phyloP scores from a whole-genome alignment of 441 rosid species.

The Syzygium syzygioides region DNA sequence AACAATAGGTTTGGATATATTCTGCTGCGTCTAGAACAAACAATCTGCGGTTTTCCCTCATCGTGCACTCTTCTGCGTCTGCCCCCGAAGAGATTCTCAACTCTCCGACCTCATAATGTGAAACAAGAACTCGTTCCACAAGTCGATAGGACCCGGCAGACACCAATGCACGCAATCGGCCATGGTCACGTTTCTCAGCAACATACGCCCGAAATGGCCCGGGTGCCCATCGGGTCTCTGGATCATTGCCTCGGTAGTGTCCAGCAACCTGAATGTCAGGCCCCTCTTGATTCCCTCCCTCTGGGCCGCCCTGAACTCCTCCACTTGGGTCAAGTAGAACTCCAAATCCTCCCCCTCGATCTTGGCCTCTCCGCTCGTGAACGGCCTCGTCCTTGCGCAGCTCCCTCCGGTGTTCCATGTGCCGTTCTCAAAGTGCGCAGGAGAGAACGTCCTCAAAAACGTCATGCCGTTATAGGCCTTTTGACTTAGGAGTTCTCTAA shows the following conservation, averaged over 20 bases:
- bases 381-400: constrained; percentile 4
- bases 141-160: constrained; percentile 78
- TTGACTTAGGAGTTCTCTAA: neutral
- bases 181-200: constrained; percentile 26
- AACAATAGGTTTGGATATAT: neutral
- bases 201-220: constrained; percentile 36
- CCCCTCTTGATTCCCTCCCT: constrained; percentile 31
- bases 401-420: constrained; percentile 8
- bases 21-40: neutral
- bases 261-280: constrained; percentile 38
- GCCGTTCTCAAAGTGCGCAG: constrained; percentile 13
- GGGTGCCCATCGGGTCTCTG: constrained; percentile 89
- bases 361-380: neutral
- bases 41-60: neutral
- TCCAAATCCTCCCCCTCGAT: constrained; percentile 7
- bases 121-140: constrained; percentile 77
- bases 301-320: constrained; percentile 51
- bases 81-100: neutral
- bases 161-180: constrained; percentile 94
- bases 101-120: constrained; percentile 37
- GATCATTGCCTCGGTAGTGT: constrained; percentile 63
- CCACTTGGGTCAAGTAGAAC: constrained; percentile 40
- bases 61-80: neutral
- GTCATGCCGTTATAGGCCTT: constrained; percentile 7
- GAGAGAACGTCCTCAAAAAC: constrained; percentile 11